Base-by-base conservation (phyloP, 2,329 filamentous ascomycete species). In the Trichoderma guizhouense region DNA sequence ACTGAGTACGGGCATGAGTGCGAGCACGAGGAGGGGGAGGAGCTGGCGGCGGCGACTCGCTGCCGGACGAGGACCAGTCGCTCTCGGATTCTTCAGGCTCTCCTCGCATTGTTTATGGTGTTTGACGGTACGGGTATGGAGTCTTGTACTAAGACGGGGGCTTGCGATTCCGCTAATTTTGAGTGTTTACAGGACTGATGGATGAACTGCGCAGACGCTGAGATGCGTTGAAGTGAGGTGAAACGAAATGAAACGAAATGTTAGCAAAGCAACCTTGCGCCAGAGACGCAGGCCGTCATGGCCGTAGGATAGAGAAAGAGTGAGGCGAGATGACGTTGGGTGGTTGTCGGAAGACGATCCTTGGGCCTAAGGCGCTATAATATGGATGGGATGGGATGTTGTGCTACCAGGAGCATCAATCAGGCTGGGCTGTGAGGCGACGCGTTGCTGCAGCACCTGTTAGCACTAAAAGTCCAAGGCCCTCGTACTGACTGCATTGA, bases 21-120 rank as follows among this genome's bases (percentile, higher is more conserved):
- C 26, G 76, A 75, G 71, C 53, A 30, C 43, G 63, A 14, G 47
- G 34, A 28, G 53, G 71, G 14, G 69, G 21, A 36, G 69, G 69
- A 15, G 62, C 21, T 36, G 67, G 68, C 30, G 71, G 62, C 24
- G 63, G 62, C 57, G 66, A 63, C 43, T 72, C 72, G 62, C 72
- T 71, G 30, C 63, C 72, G 26, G 53, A 65, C 8, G 68, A 71
- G 6, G 62, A 71, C 21, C 24, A 73, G 64, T 67, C 64, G 64
- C 34, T 36, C 28, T 67, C 64, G 15, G 64, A n/a, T 26, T 60
- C 51, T 24, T 61, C 53, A 9, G 53, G 53, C 53, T 43, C 36
- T n/a, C 55, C 67, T 36, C 58, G 28, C 71, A 70, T 72, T 32
- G 30, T 36, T 24, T 71, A 5, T 36, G 58, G 32, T 18, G 58